Evolutionary conservation across 768 basidiomycete species (phyloP), one percentile per base, ranked within the genome.

Genomic region (Galerina marginata): DNA sequence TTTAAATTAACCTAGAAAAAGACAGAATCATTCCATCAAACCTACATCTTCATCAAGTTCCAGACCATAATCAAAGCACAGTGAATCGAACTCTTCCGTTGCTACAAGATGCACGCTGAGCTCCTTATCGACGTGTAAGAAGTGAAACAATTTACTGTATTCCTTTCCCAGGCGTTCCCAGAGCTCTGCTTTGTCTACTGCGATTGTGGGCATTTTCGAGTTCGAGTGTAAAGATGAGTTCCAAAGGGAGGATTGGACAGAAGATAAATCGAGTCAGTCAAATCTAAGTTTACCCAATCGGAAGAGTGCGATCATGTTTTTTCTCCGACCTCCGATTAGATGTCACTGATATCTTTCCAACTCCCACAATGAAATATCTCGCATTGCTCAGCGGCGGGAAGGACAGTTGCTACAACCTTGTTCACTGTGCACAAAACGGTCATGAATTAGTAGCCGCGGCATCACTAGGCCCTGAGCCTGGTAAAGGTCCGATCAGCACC

Each of bases 1-100:
- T 53, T 61, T 61, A 60, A 55, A 29, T 54, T 57, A 12, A 40
- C 12, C 12, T 36, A 15, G 6, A 15, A 37, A 54, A 12, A 3
- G 38, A 7, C 15, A 54, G 14, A 56, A 50, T 45, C 49, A 14
- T 42, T 15, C 45, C 23, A 20, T 26, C 7, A 43, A 29, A 81
- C 91, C 66, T 71, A 98, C 96, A 78, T 99, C 97, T 77, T 97
- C 97, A 71, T 99, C 97, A 37, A 99, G 81, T 78, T 99, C 97
- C 48, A 99, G 80, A 56, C 97, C 97, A 76, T 96, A 99, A 66
- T 99, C 94, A 79, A 99, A 99, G 68, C 93, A 92, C 54, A 99
- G 84, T 71, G 87, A 86, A 78, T 99, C 97, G 68, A 99, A 98
- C 64, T 96, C 95, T 63, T 96, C 90, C 44, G 92, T 88, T 51